Conservation (phyloP, 2,329 filamentous ascomycete genomes). For the Clarireedia paspali region DNA sequence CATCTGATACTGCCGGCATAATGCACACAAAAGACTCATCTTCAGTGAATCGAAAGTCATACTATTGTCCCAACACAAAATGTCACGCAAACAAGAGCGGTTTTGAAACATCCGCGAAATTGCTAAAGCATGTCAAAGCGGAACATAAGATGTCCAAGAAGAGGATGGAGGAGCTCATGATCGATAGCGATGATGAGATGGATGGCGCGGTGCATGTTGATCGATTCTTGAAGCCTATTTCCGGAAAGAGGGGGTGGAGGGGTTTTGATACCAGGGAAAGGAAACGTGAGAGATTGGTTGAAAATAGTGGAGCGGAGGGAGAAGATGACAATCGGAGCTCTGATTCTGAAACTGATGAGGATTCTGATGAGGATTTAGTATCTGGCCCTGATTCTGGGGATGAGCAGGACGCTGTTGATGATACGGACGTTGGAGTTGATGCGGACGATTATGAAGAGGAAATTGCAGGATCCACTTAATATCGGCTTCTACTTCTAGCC, state of each 20-base stretch:
- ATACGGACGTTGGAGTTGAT: too few relatives aligned
- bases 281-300: constrained; percentile 29
- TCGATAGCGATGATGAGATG: constrained; percentile 37
- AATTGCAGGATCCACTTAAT: too few relatives aligned
- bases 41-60: constrained; percentile 1
- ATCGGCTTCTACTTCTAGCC: too few relatives aligned
- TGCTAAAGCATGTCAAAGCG: constrained; percentile 37
- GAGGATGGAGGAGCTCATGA: constrained; percentile 42
- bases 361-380: neutral
- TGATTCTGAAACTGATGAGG: too few relatives aligned
- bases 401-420: neutral
- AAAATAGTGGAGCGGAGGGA: neutral
- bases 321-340: neutral
- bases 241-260: constrained; percentile 10
- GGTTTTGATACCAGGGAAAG: constrained; percentile 10
- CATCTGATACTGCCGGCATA: neutral
- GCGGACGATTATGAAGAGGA: too few relatives aligned
- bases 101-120: constrained; percentile 32
- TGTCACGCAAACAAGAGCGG: constrained; percentile 32
- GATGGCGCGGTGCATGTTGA: constrained; percentile 59
- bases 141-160: constrained; percentile 39
- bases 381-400: neutral
- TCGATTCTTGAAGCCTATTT: constrained; percentile 54
- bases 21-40: neutral
- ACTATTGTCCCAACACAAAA: constrained; percentile 31